Percentiles rank a stretch among this genome's conserved stretches.
Evolutionary conservation across 129 eudicot species (phyloP).

Genomic region (Flaveria ramosissima): DNA sequence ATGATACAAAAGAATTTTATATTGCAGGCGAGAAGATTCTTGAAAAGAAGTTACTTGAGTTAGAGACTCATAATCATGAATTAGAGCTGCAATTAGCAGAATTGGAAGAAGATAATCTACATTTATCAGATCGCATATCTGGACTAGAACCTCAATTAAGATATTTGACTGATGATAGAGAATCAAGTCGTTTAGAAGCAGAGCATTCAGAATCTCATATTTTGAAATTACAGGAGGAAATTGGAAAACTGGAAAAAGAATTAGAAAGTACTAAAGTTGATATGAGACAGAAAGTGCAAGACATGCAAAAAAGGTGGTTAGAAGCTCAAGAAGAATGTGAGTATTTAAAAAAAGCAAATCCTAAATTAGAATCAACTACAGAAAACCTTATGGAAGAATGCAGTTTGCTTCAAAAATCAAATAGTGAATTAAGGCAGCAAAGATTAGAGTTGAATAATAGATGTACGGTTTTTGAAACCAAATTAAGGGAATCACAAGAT

Average conservation of each 20-base stretch:
- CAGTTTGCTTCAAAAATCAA: slow-evolving; percentile 55
- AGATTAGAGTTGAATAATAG: slow-evolving; percentile 45
- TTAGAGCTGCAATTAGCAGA: slow-evolving; percentile 51
- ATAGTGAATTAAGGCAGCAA: slow-evolving; percentile 60
- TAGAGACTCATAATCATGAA: slow-evolving; percentile 50
- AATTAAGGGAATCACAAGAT: slow-evolving; percentile 44
- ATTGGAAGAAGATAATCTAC: slow-evolving; percentile 57
- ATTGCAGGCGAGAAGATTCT: slow-evolving; percentile 38
- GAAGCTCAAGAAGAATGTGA: slow-evolving; percentile 73
- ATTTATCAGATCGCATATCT: slow-evolving; percentile 58
- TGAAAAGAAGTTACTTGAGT: slow-evolving; percentile 47
- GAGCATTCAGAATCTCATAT: slow-evolving; percentile 53
- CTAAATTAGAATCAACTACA: slow-evolving; percentile 50
- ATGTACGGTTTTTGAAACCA: slow-evolving; percentile 45
- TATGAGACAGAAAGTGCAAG: slow-evolving; percentile 51
- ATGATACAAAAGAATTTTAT: slow-evolving; percentile 37
- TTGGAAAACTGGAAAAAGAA: slow-evolving; percentile 49
- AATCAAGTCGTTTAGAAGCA: slow-evolving; percentile 51
- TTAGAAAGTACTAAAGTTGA: slow-evolving; percentile 48
- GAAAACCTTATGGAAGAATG: slow-evolving; percentile 69
- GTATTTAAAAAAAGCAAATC: slow-evolving; percentile 54
- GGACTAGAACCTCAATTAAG: slow-evolving; percentile 72
- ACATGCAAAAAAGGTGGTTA: slow-evolving; percentile 61
- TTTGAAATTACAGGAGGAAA: slow-evolving; percentile 41
- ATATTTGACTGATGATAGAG: slow-evolving; percentile 58